A percentile compares a stretch with the other conserved stretches of the same genome.
phyloP scores from a whole-genome alignment of 2,329 filamentous ascomycete species.

The Pseudogymnoascus sp. region DNA sequence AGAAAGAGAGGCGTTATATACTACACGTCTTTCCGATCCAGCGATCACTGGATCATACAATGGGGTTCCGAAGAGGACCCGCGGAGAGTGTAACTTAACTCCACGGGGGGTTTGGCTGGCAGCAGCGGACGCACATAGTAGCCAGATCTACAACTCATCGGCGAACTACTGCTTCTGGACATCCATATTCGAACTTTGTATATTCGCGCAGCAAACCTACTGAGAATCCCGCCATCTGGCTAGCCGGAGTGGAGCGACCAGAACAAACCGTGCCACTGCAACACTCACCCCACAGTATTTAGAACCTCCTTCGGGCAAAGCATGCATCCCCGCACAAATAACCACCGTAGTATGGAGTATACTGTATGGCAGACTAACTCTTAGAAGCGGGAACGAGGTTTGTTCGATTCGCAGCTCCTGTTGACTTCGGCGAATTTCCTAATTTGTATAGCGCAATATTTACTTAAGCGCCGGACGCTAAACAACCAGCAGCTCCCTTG shows the following conservation, averaged over 20 bases:
- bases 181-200: neutral
- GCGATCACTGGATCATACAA: neutral
- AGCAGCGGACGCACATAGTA: neutral
- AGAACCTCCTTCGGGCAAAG: neutral
- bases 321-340: neutral
- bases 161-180: neutral
- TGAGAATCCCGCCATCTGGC: neutral
- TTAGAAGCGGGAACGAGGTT: neutral
- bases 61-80: neutral
- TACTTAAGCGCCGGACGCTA: neutral
- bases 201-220: neutral
- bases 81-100: neutral
- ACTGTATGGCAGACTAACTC: neutral
- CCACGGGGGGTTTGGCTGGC: neutral
- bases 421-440: neutral
- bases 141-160: neutral
- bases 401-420: neutral
- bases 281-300: neutral
- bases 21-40: neutral
- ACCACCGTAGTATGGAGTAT: neutral
- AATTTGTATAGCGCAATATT: neutral
- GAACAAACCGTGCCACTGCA: neutral
- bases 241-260: neutral
- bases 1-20: neutral
- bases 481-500: neutral